Conservation (phyloP, 176 grass and related monocot genomes). For the Aegilops sharonensis region DNA sequence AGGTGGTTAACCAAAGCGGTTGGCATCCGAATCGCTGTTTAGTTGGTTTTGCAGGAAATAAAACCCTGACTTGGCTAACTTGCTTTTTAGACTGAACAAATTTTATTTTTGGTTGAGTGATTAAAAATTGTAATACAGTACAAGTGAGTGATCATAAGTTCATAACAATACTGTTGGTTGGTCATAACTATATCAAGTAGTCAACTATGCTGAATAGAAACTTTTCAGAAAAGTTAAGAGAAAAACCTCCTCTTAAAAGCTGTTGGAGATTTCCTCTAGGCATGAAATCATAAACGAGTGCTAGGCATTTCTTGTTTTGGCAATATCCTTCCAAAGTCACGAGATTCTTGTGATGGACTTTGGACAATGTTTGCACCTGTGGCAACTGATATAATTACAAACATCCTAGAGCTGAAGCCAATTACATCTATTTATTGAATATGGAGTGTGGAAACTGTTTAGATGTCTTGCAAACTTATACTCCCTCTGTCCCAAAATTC, state of each 20-base stretch:
- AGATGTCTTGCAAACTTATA: too few species aligned
- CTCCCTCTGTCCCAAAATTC: too few species aligned
- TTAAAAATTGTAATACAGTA: not conserved
- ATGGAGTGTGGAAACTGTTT: not conserved
- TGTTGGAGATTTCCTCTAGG: too few species aligned
- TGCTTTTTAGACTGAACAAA: too few species aligned
- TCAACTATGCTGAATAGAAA: not conserved
- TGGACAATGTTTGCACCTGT: constrained; percentile 22
- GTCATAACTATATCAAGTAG: not conserved
- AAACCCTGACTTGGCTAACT: too few species aligned
- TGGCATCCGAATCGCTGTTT: not conserved
- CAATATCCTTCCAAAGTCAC: constrained; percentile 39
- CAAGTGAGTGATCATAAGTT: too few species aligned
- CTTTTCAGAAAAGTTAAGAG: too few species aligned
- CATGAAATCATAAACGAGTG: too few species aligned
- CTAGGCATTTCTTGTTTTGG: constrained; percentile 10
- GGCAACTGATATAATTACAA: not conserved
- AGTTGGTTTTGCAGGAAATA: not conserved
- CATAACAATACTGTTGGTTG: not conserved
- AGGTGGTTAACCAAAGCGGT: not conserved
- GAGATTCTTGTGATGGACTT: constrained; percentile 44
- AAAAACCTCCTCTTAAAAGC: too few species aligned
- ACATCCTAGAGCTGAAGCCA: not conserved
- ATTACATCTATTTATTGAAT: not conserved
- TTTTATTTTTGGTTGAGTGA: not conserved